Evolutionary conservation across 2,329 filamentous ascomycete species (phyloP).

Genomic region (Beauveria medogensis): DNA sequence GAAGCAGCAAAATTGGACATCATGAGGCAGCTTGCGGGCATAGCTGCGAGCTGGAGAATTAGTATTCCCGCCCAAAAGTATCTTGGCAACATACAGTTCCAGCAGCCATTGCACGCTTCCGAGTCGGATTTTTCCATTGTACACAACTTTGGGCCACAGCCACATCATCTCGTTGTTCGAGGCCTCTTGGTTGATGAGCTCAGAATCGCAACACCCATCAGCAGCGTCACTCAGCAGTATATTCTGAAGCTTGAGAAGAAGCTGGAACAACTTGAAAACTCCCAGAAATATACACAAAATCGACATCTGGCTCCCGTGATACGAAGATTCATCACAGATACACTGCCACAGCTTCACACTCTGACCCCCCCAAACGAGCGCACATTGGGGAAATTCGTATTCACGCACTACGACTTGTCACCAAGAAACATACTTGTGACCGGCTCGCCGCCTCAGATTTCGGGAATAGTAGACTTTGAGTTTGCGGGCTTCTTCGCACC

Average conservation of each 20-base stretch:
- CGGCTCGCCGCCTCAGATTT: constrained; percentile 12
- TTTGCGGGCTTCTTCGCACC: constrained; percentile 18
- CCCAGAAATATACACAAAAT: constrained; percentile 3
- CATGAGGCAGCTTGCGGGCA: constrained; percentile 14
- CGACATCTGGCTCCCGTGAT: background rate
- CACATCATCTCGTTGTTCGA: background rate
- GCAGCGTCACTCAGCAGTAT: constrained; percentile 11
- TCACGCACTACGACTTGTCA: constrained; percentile 18
- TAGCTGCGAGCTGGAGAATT: constrained; percentile 14
- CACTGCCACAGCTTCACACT: constrained; percentile 12
- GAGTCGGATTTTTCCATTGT: background rate
- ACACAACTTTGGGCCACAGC: background rate
- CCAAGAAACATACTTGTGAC: constrained; percentile 17
- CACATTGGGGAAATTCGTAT: constrained; percentile 7
- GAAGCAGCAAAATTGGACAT: constrained; percentile 6
- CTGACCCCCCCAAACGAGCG: background rate
- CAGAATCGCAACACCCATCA: constrained; percentile 11
- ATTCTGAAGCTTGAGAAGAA: constrained; percentile 11
- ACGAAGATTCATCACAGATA: background rate
- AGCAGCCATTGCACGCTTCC: background rate
- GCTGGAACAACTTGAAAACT: constrained; percentile 7
- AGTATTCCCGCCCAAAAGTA: constrained; percentile 14
- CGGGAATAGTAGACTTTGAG: constrained; percentile 19
- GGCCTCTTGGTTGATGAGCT: constrained; percentile 12
- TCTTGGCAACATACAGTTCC: constrained; percentile 14